Base-by-base conservation (phyloP, 2,329 filamentous ascomycete species). In the Nannizzia gypsea region DNA sequence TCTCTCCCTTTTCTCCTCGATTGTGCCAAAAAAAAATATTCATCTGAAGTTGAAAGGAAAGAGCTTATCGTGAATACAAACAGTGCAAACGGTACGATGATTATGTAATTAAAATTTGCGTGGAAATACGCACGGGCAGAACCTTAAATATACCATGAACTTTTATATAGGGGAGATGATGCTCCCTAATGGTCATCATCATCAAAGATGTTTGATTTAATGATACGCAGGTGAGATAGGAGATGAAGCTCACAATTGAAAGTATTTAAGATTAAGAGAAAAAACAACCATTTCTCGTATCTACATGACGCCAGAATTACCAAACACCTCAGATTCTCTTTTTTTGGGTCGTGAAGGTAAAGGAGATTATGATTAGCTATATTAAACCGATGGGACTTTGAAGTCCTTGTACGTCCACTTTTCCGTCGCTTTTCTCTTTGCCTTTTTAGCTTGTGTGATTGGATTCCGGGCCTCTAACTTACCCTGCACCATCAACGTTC, bases 391-490 rank as follows among this genome's bases (percentile, higher is more conserved):
- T 17, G 48, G 48, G 6, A 88, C 74, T 67, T 79, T 81, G 74
- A 96, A 99, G 72, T 99, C 93, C 80, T 99, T 99, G 78, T 96
- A 89, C 50, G 86, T 84, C 93, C 93, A 99, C 77, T 97, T 99
- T 82, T 97, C 93, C 5, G 90, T 96, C 57, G 85, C 75, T 73
- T 88, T 89, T 66, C 79, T 85, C 80, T 85, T 91, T 64, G 83
- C 83, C 78, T 93, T 89, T 81, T 89, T 95, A 68, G 81, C 82
- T 76, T 93, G 92, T 5, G 86, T 82, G 61, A 92, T 83, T 58
- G 86, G 85, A 71, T 86, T 86, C 67, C 93, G 82, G 56, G 83
- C 82, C 78, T 99, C 93, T 63, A 99, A 76, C 76, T 93, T 95
- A 62, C 93, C 93, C 64, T 90, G 84, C 36, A 97, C 81, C 63